Evolutionary conservation across 164 flowering plant genomes (phyloP).

Genomic region (Santalum album): DNA sequence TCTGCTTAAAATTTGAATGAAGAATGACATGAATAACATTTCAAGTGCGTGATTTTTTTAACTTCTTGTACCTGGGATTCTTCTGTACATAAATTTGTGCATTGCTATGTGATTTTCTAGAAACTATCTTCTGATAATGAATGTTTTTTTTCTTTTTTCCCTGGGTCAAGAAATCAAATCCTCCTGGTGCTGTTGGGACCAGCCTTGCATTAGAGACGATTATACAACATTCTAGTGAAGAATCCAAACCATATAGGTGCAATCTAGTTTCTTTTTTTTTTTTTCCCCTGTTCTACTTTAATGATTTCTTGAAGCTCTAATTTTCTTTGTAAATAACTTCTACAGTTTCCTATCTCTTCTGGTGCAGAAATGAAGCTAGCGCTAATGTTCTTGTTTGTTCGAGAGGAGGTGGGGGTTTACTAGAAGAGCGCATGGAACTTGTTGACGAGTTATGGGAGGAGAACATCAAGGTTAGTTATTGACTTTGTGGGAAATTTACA

Average conservation of each 20-base stretch:
- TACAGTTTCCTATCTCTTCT: neutral
- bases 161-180: conserved; percentile 51
- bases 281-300: neutral
- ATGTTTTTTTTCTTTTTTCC: neutral
- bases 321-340: conserved; percentile 1
- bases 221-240: conserved; percentile 48
- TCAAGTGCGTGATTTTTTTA: too few relatives aligned
- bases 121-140: too few relatives aligned
- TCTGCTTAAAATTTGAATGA: too few relatives aligned
- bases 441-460: conserved; percentile 78
- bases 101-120: too few relatives aligned
- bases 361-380: conserved; percentile 53
- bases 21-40: too few relatives aligned
- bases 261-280: neutral
- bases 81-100: too few relatives aligned
- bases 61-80: too few relatives aligned
- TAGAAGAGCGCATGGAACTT: conserved; percentile 87
- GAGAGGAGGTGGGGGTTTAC: conserved; percentile 90
- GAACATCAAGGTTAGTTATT: conserved; percentile 54
- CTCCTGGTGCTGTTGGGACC: conserved; percentile 81
- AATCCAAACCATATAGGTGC: conserved; percentile 51
- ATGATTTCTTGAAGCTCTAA: too few relatives aligned
- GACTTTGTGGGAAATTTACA: neutral
- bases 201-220: conserved; percentile 88
- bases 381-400: conserved; percentile 71